Evolutionary conservation across 768 basidiomycete genomes (phyloP).

Genomic region (Astraeus odoratus): DNA sequence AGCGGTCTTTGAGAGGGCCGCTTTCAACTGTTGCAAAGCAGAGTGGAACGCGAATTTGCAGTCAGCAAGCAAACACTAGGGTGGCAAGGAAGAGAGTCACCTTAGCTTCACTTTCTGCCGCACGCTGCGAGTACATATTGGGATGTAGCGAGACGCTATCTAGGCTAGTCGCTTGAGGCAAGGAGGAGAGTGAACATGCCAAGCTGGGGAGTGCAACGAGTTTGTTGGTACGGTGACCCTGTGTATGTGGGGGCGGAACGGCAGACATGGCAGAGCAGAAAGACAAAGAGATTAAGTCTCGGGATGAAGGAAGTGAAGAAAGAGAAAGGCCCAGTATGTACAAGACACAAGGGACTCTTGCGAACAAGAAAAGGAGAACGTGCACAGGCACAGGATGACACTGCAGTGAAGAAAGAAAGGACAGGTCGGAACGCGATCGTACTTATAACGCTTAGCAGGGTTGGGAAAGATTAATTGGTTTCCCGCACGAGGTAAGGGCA

Average conservation of each 20-base stretch:
- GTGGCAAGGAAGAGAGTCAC: slow-evolving; percentile 29
- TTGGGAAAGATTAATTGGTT: slow-evolving; percentile 5
- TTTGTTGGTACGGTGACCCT: slow-evolving; percentile 37
- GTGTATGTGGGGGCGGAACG: slow-evolving; percentile 24
- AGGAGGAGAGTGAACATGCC: slow-evolving; percentile 56
- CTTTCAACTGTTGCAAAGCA: slow-evolving; percentile 41
- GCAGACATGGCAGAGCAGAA: slow-evolving; percentile 28
- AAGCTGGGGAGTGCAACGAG: slow-evolving; percentile 71
- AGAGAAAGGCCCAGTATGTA: slow-evolving; percentile 1
- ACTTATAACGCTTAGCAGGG: slow-evolving; percentile 15
- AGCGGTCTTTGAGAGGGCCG: slow-evolving; percentile 51
- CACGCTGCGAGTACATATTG: slow-evolving; percentile 60
- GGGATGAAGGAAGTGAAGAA: slow-evolving; percentile 9
- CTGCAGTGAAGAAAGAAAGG: slow-evolving; percentile 12
- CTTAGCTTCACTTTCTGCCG: slow-evolving; percentile 72
- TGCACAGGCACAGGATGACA: slow-evolving; percentile 3
- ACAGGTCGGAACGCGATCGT: slow-evolving; percentile 3
- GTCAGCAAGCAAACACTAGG: background rate
- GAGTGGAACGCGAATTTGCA: slow-evolving; percentile 4
- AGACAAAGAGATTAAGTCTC: slow-evolving; percentile 2
- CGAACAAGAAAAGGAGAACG: slow-evolving; percentile 1
- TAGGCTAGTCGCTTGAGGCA: slow-evolving; percentile 69
- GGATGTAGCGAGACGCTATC: slow-evolving; percentile 60
- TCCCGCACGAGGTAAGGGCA: slow-evolving; percentile 16
- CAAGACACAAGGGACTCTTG: background rate